phyloP scores from a whole-genome alignment of 345 rosid species.

The Salix arbutifolia region DNA sequence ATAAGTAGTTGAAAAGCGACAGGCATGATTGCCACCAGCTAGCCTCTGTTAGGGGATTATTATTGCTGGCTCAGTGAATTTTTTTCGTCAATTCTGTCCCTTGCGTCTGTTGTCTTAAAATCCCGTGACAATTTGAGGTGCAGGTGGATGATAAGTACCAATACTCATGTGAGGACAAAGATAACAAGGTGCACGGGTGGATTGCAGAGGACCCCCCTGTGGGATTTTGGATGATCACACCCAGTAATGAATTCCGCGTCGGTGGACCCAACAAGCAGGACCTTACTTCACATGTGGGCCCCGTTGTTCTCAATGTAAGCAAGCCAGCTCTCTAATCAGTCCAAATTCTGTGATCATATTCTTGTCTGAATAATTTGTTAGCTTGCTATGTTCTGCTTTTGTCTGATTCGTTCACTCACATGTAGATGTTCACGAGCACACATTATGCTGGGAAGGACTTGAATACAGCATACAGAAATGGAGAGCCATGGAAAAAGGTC shows the following conservation, averaged over 20 bases:
- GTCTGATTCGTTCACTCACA: neutral
- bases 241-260: constrained; percentile 8
- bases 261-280: constrained; percentile 20
- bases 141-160: constrained; percentile 30
- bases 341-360: too few relatives aligned
- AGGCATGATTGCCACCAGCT: neutral
- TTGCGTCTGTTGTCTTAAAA: neutral
- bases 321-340: too few relatives aligned
- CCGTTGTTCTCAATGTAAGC: constrained; percentile 12
- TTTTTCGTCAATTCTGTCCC: neutral
- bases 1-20: neutral
- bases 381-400: neutral
- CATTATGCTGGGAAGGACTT: constrained; percentile 27
- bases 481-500: constrained; percentile 32
- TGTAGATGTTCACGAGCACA: constrained; percentile 22
- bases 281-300: constrained; percentile 23
- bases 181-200: constrained; percentile 19
- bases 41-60: too few relatives aligned
- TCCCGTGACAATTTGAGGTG: neutral
- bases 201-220: constrained; percentile 7
- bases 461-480: constrained; percentile 20
- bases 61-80: neutral
- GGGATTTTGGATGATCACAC: constrained; percentile 20
- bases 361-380: neutral
- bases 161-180: constrained; percentile 17